These are phyloP conservation scores for Potentilla sterilis DNA, from an alignment of 306 rosid genomes.

Conservation along the genomic window DNA sequence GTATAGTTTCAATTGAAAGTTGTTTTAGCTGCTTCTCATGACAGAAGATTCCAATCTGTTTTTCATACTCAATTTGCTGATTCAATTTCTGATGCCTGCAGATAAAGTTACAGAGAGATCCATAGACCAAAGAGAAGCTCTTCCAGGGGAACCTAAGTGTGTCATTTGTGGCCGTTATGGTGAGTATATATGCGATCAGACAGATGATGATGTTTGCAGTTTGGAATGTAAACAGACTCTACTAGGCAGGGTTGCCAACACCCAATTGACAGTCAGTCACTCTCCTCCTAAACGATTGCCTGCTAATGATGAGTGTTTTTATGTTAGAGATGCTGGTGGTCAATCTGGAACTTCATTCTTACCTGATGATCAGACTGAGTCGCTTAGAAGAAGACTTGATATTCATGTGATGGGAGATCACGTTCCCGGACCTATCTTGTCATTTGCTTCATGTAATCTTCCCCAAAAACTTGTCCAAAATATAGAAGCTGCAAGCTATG, in stretches of 20 bases:
- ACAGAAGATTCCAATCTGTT: constrained; percentile 12
- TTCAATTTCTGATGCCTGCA: constrained; percentile 29
- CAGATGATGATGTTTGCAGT: constrained; percentile 83
- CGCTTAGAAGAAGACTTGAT: constrained; percentile 57
- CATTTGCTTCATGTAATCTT: constrained; percentile 55
- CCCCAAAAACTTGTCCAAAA: constrained; percentile 69
- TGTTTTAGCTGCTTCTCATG: neutral
- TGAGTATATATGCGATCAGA: constrained; percentile 75
- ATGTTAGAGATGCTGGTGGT: constrained; percentile 48
- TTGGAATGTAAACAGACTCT: constrained; percentile 71
- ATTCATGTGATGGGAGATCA: constrained; percentile 60
- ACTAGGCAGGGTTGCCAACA: constrained; percentile 38
- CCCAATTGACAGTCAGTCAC: constrained; percentile 22
- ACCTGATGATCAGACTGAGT: constrained; percentile 39
- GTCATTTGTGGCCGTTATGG: constrained; percentile 73
- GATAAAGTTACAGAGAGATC: constrained; percentile 51
- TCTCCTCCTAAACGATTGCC: constrained; percentile 40
- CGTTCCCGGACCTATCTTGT: constrained; percentile 51
- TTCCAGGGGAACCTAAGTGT: constrained; percentile 75
- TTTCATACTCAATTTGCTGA: constrained; percentile 1
- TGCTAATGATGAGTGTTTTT: constrained; percentile 70
- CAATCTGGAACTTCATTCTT: constrained; percentile 32
- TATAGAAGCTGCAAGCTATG: constrained; percentile 72
- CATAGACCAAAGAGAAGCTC: constrained; percentile 66
- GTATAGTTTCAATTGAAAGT: neutral